Evolutionary conservation across 176 grass and related monocot genomes (phyloP).

Genomic region (Oryza nivara): DNA sequence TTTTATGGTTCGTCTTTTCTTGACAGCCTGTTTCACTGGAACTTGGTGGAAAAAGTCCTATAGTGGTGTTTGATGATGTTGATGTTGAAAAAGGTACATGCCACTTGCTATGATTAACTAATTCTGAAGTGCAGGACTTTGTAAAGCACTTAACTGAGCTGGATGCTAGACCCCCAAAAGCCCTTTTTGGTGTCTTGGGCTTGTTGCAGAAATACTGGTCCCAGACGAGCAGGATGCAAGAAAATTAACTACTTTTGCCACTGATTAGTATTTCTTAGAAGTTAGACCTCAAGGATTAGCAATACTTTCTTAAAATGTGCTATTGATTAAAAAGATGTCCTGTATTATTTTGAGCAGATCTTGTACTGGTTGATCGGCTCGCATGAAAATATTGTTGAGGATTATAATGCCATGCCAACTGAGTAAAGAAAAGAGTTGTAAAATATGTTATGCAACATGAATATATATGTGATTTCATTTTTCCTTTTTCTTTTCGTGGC

Average conservation of each 20-base stretch:
- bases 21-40: slow-evolving; percentile 93
- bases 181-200: neutral
- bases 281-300: neutral
- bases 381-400: neutral
- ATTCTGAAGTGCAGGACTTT: neutral
- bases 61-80: slow-evolving; percentile 97
- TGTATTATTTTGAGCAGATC: neutral
- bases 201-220: slow-evolving; percentile 13
- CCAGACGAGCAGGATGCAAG: neutral
- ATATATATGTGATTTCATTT: neutral
- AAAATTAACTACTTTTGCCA: neutral
- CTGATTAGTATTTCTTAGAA: neutral
- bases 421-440: slow-evolving; percentile 6
- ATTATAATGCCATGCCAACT: neutral
- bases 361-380: neutral
- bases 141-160: neutral
- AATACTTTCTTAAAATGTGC: neutral
- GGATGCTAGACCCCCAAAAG: neutral
- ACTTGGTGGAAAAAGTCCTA: slow-evolving; percentile 99
- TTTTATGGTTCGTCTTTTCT: slow-evolving; percentile 38
- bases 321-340: neutral
- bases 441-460: neutral
- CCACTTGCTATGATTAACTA: slow-evolving; percentile 9
- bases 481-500: neutral
- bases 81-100: slow-evolving; percentile 89